Evolutionary conservation across 768 basidiomycete species (phyloP).

Genomic region (Russula olivacea): DNA sequence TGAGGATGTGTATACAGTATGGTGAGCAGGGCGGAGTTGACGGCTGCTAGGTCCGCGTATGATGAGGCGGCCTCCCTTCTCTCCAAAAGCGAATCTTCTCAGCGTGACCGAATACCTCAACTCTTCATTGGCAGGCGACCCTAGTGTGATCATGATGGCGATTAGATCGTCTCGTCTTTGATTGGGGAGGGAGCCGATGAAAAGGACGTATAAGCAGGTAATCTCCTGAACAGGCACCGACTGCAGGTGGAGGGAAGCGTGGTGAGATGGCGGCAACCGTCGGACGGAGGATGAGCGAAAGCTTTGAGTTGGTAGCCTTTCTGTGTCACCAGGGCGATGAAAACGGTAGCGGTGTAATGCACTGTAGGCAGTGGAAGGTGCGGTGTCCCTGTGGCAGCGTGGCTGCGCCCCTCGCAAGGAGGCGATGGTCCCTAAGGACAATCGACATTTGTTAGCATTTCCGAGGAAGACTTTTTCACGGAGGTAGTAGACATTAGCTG

Average conservation of each 20-base stretch:
- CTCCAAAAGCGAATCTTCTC: background rate
- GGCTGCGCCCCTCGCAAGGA: no score
- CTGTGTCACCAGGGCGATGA: no score
- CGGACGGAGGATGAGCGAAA: no score
- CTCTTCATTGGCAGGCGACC: background rate
- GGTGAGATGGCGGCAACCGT: background rate
- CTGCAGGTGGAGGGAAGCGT: background rate
- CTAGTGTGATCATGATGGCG: background rate
- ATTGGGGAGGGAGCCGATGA: background rate
- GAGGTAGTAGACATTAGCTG: no score
- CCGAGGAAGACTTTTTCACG: no score
- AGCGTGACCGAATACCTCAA: background rate
- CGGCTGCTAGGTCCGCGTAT: no score
- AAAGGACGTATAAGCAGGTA: background rate
- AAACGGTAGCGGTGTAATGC: background rate
- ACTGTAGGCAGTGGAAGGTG: background rate
- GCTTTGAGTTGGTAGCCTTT: no score
- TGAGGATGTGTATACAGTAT: background rate
- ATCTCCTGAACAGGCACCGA: background rate
- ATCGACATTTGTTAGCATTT: background rate
- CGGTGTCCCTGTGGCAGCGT: background rate
- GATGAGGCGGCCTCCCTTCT: background rate
- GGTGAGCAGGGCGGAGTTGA: background rate
- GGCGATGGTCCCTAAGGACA: background rate
- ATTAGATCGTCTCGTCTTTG: background rate